Conservation (phyloP, 139 green algal genomes). For the Chlorella sp. region DNA sequence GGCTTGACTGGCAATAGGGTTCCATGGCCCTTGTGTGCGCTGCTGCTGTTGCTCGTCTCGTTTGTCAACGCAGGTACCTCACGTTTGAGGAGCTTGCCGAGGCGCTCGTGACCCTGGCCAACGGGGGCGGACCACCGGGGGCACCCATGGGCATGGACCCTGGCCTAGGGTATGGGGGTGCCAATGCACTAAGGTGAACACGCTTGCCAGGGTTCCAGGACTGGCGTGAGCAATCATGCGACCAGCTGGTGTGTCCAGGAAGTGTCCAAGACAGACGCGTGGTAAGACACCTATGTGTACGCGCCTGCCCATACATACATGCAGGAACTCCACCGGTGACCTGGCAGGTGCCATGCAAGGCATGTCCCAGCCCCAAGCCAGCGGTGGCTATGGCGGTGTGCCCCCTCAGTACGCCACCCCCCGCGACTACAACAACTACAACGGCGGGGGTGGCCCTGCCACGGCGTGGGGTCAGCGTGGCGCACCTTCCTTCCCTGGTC, state of each 20-base stretch:
- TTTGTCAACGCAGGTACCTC: slow-evolving; percentile 5
- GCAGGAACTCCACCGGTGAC: slow-evolving; percentile 6
- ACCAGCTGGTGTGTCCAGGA: too few relatives aligned
- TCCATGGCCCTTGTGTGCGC: too few relatives aligned
- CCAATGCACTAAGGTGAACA: background rate
- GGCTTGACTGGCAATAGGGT: too few relatives aligned
- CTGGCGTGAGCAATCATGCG: background rate
- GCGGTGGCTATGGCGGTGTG: background rate
- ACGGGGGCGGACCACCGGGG: background rate
- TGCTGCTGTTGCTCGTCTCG: too few relatives aligned
- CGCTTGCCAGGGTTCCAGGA: too few relatives aligned
- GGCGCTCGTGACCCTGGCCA: background rate
- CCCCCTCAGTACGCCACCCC: background rate
- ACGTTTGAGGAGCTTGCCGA: slow-evolving; percentile 7
- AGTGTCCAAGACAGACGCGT: too few relatives aligned
- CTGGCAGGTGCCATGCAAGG: background rate
- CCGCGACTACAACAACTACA: background rate
- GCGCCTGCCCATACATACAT: too few relatives aligned
- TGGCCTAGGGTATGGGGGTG: background rate
- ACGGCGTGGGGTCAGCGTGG: background rate
- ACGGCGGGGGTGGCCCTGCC: background rate
- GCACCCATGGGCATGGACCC: background rate
- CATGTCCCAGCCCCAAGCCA: background rate
- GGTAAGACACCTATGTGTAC: too few relatives aligned
- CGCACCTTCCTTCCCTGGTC: background rate